These are phyloP conservation scores for Filobasidium floriforme DNA, from an alignment of 768 basidiomycete genomes.

Conservation along the genomic window DNA sequence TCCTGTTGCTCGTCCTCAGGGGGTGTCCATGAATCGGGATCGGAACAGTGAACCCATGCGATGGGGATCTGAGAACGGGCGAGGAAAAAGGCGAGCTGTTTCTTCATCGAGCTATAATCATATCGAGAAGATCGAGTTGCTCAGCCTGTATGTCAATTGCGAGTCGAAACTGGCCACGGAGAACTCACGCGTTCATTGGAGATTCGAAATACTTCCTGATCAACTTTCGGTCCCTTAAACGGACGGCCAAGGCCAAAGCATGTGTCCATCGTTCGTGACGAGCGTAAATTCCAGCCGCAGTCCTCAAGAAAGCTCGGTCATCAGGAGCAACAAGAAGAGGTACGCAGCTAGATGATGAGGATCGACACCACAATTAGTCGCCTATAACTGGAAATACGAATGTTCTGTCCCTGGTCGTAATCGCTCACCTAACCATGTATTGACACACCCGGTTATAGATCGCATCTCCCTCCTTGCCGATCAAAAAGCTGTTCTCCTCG, in stretches of 20 bases:
- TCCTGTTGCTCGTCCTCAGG: slow-evolving; percentile 18
- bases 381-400: not conserved
- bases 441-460: slow-evolving; percentile 82
- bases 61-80: slow-evolving; percentile 84
- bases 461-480: slow-evolving; percentile 54
- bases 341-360: slow-evolving; percentile 59
- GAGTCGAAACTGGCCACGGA: not conserved
- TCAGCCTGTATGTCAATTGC: slow-evolving; percentile 14
- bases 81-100: slow-evolving; percentile 87
- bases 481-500: slow-evolving; percentile 57
- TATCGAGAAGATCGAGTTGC: not conserved
- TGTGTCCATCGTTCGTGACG: slow-evolving; percentile 82
- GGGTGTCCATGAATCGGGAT: slow-evolving; percentile 18
- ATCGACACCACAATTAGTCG: not conserved
- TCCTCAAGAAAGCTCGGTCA: slow-evolving; percentile 76
- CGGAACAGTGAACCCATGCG: slow-evolving; percentile 64
- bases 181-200: slow-evolving; percentile 72
- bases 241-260: slow-evolving; percentile 75
- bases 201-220: slow-evolving; percentile 81
- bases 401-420: slow-evolving; percentile 11
- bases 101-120: slow-evolving; percentile 66
- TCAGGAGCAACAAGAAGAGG: slow-evolving; percentile 86
- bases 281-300: slow-evolving; percentile 81
- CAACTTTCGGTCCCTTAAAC: slow-evolving; percentile 69
- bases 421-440: slow-evolving; percentile 81